These are phyloP conservation scores for Detonula confervacea DNA, from an alignment of 352 stramenopile genomes.

Conservation along the genomic window DNA sequence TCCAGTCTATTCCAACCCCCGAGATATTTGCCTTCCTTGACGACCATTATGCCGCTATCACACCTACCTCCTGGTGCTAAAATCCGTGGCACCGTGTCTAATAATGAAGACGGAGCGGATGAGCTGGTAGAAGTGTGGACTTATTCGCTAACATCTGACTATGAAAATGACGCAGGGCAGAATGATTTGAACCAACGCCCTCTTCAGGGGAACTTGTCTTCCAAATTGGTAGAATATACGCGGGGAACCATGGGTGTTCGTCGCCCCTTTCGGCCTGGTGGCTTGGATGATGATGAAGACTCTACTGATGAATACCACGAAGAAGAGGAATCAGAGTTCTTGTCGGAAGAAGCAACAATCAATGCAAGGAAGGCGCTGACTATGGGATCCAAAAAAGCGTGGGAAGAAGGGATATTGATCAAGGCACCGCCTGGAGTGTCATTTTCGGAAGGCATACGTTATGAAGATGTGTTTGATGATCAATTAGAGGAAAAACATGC, in stretches of 20 bases:
- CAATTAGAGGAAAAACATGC: slow-evolving; percentile 13
- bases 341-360: slow-evolving; percentile 57
- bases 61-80: slow-evolving; percentile 40
- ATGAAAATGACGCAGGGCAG: slow-evolving; percentile 4
- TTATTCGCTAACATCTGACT: slow-evolving; percentile 36
- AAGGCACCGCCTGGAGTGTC: slow-evolving; percentile 66
- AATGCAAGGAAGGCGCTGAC: slow-evolving; percentile 56
- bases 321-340: slow-evolving; percentile 32
- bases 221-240: slow-evolving; percentile 81
- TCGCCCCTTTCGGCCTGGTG: slow-evolving; percentile 72
- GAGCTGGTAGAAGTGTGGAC: slow-evolving; percentile 56
- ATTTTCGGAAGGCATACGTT: slow-evolving; percentile 72
- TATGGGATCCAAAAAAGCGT: slow-evolving; percentile 62
- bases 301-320: slow-evolving; percentile 21
- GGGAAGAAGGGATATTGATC: slow-evolving; percentile 70
- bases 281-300: slow-evolving; percentile 55
- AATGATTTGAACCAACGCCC: slow-evolving; percentile 49
- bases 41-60: slow-evolving; percentile 44
- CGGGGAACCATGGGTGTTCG: slow-evolving; percentile 61
- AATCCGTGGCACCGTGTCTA: slow-evolving; percentile 11
- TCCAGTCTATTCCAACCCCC: slow-evolving; percentile 43
- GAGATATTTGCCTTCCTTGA: slow-evolving; percentile 31
- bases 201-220: slow-evolving; percentile 72
- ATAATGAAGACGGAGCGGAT: slow-evolving; percentile 10
- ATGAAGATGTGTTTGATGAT: slow-evolving; percentile 65